Base-by-base conservation (phyloP, 2,329 filamentous ascomycete genomes). In the Aspergillus uvarum region DNA sequence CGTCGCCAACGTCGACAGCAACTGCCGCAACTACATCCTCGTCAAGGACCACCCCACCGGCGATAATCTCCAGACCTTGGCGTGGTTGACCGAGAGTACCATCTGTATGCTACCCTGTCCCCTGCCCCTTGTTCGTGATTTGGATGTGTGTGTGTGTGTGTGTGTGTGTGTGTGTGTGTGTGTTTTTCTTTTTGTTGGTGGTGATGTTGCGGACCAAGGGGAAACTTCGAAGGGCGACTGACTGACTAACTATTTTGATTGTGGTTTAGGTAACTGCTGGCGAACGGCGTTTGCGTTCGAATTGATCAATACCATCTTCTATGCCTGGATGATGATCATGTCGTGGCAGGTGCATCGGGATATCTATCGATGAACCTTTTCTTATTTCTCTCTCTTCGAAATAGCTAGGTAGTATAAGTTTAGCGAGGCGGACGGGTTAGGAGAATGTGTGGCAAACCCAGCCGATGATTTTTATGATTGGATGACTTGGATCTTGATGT, bases 251-350 rank as follows among this genome's bases (percentile, higher is more conserved):
- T 22, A 2, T 57, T 67, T 74, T 66, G 8, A 59, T 12, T 24
- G 19, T 5, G 6, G 19, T 56, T 24, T 63, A 84, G 82, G 82
- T 70, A 82, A 85, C 68, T 85, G 82, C 69, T 89, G 86, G 86
- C 81, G 83, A 67, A 84, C 86, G 0, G 82, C 80, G 3, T 88
- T 88, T 67, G 83, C 85, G 10, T 87, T 88, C 67, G 86, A 85
- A 76, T 82, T 89, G 57, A 79, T 88, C 16, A 85, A 85, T 44
- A 80, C 80, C 1, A 81, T 87, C n/a, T 87, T 88, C 67, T 81
- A 87, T 68, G 70, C 88, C 22, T 89, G 85, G 83, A 87, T 88
- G 84, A 84, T 88, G 71, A 74, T 89, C 51, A 83, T 88, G 79
- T 83, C 82, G 5, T 82, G 77, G 72, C 82, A 85, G 68, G 84